Conservation (phyloP, 164 flowering plant genomes). For the Vitis cinerea region DNA sequence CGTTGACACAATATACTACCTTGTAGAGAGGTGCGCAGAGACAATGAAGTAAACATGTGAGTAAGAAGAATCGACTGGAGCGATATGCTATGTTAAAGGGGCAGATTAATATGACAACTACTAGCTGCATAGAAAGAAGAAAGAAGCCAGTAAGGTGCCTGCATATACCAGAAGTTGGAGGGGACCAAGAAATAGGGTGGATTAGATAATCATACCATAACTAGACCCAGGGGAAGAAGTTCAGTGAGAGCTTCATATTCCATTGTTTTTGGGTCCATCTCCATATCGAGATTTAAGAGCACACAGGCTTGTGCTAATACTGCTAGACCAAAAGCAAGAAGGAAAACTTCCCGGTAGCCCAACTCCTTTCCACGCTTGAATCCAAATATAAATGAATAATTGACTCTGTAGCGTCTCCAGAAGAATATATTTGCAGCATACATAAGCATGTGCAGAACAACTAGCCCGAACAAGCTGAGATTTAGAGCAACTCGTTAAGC, state of each 20-base stretch:
- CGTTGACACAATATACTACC: constrained; percentile 24
- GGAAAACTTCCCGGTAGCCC: constrained; percentile 54
- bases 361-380: constrained; percentile 64
- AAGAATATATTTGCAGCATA: constrained; percentile 52
- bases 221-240: constrained; percentile 43
- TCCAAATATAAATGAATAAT: constrained; percentile 70
- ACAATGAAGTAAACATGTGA: constrained; percentile 40
- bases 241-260: constrained; percentile 42
- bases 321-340: constrained; percentile 39
- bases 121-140: constrained; percentile 32
- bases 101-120: constrained; percentile 35
- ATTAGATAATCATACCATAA: constrained; percentile 17
- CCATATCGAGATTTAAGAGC: constrained; percentile 55
- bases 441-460: constrained; percentile 63
- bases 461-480: constrained; percentile 57
- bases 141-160: not conserved
- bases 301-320: constrained; percentile 48
- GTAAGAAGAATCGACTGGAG: constrained; percentile 64
- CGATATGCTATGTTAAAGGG: constrained; percentile 69
- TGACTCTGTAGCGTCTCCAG: constrained; percentile 66
- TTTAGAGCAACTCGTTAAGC: not conserved
- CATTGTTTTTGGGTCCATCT: constrained; percentile 45
- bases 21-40: constrained; percentile 70
- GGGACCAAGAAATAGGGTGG: not conserved
- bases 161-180: not conserved